phyloP scores from a whole-genome alignment of 75 land plant genomes.

The Selaginella tamariscina region DNA sequence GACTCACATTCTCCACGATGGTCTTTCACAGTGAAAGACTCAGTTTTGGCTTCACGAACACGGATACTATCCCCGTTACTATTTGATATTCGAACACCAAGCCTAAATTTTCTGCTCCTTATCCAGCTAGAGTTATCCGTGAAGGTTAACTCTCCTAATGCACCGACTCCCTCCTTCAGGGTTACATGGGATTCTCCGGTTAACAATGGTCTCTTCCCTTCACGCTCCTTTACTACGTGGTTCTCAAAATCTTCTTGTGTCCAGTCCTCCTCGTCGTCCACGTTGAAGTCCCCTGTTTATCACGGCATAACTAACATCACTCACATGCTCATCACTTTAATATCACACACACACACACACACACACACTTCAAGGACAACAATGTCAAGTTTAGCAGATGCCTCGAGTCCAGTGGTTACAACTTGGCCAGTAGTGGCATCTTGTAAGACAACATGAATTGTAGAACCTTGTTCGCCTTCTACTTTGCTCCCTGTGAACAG shows the following conservation, averaged over 20 bases:
- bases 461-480: conserved; percentile 80
- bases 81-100: conserved; percentile 61
- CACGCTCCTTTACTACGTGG: conserved; percentile 74
- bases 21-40: conserved; percentile 93
- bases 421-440: conserved; percentile 57
- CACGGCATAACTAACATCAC: too few species aligned
- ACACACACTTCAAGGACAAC: conserved; percentile 80
- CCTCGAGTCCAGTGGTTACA: conserved; percentile 57
- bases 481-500: conserved; percentile 94
- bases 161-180: conserved; percentile 87
- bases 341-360: too few species aligned
- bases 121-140: conserved; percentile 99
- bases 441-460: conserved; percentile 67
- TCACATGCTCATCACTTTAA: too few species aligned
- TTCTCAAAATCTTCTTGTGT: conserved; percentile 76
- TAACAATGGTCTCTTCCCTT: conserved; percentile 84
- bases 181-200: conserved; percentile 65
- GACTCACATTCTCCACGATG: conserved; percentile 90
- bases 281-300: conserved; percentile 90
- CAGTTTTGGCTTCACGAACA: conserved; percentile 83
- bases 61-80: conserved; percentile 67
- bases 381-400: conserved; percentile 67
- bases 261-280: conserved; percentile 72
- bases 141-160: conserved; percentile 76
- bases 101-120: conserved; percentile 86